These are phyloP conservation scores for Fusarium phyllophilum DNA, from an alignment of 2,329 filamentous ascomycete species.

Conservation along the genomic window DNA sequence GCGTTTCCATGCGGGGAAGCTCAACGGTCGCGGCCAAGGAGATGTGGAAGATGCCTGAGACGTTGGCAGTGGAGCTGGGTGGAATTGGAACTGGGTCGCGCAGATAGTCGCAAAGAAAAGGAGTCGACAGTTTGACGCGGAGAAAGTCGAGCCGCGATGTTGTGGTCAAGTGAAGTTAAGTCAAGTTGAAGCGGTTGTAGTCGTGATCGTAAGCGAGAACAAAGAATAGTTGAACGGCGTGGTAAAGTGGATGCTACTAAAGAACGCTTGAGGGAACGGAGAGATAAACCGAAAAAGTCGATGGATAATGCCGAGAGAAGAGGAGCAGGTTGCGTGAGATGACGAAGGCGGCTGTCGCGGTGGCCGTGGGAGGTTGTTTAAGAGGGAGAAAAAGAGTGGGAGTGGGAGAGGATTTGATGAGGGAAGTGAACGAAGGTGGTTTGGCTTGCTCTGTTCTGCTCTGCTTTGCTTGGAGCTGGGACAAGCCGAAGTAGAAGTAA, in stretches of 20 bases:
- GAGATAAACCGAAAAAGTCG: constrained; percentile 10
- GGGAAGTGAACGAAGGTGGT: constrained; percentile 25
- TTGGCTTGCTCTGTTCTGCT: constrained; percentile 14
- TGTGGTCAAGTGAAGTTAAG: constrained; percentile 2
- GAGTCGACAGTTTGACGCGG: not conserved
- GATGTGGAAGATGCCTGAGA: constrained; percentile 18
- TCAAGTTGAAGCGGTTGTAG: constrained; percentile 4
- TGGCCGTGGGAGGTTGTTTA: constrained; percentile 20
- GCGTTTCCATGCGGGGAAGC: constrained; percentile 38
- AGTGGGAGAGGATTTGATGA: constrained; percentile 31
- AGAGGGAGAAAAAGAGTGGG: constrained; percentile 28
- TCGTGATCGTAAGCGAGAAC: constrained; percentile 34
- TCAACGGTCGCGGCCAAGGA: constrained; percentile 19
- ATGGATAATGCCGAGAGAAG: constrained; percentile 19
- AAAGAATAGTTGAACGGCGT: constrained; percentile 30
- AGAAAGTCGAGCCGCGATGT: constrained; percentile 12
- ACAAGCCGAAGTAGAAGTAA: constrained; percentile 23
- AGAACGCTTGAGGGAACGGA: constrained; percentile 9
- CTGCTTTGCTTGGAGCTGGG: constrained; percentile 25
- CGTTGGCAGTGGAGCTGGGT: constrained; percentile 5
- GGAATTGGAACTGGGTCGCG: constrained; percentile 20
- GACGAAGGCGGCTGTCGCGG: constrained; percentile 33
- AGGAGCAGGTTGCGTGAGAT: constrained; percentile 23
- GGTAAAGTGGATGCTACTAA: constrained; percentile 20
- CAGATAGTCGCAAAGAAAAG: constrained; percentile 12